phyloP scores from a whole-genome alignment of 75 land plant species.

The Adiantum capillusveneris region DNA sequence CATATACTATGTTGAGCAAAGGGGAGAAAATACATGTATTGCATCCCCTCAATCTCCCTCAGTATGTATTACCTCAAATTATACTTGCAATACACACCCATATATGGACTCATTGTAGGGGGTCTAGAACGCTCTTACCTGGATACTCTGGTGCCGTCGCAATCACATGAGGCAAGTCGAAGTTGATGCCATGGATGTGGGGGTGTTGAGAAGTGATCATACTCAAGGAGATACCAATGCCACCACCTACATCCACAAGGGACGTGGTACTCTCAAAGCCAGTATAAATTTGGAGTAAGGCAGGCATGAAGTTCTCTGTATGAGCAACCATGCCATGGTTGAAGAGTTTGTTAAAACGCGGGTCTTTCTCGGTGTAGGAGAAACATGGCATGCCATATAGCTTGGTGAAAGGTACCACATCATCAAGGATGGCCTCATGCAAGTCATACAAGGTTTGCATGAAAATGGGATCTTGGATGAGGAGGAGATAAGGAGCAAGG shows the following conservation, averaged over 20 bases:
- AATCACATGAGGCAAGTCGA: slow-evolving; percentile 16
- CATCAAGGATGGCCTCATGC: slow-evolving; percentile 9
- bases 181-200: slow-evolving; percentile 14
- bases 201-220: slow-evolving; percentile 6
- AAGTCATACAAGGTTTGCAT: slow-evolving; percentile 19
- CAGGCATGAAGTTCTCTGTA: neutral
- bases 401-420: neutral
- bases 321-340: neutral
- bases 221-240: neutral
- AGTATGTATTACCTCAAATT: no score
- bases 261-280: slow-evolving; percentile 6
- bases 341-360: neutral
- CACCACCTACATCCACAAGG: slow-evolving; percentile 17
- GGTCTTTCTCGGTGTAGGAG: slow-evolving; percentile 7
- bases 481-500: neutral
- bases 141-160: slow-evolving; percentile 1
- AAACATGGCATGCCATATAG: slow-evolving; percentile 7
- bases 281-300: slow-evolving; percentile 4
- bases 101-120: no score
- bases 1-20: no score
- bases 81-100: no score
- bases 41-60: no score
- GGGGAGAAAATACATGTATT: no score
- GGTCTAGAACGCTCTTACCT: neutral
- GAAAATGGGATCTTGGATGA: neutral